Evolutionary conservation across 2,329 filamentous ascomycete species (phyloP).

Genomic region (Aspergillus carbonarius): DNA sequence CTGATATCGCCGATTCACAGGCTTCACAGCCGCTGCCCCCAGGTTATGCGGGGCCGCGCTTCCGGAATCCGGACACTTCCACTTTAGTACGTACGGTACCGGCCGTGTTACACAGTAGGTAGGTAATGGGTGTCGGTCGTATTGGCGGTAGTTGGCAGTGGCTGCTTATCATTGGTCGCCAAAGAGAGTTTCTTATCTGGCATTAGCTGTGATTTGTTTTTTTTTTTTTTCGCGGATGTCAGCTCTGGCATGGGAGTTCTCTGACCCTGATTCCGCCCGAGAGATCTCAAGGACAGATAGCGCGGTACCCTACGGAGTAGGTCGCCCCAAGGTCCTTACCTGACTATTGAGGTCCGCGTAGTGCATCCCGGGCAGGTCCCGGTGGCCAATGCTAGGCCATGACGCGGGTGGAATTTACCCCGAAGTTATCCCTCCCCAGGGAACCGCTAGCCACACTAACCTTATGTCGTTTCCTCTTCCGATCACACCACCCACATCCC

Average conservation of each 20-base stretch:
- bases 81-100: slow-evolving; percentile 5
- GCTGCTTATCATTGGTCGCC: not conserved
- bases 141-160: not conserved
- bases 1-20: slow-evolving; percentile 22
- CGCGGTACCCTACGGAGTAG: not conserved
- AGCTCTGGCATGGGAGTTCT: too few species aligned
- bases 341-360: not conserved
- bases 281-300: not conserved
- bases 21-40: slow-evolving; percentile 17
- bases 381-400: not conserved
- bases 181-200: not conserved
- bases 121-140: not conserved
- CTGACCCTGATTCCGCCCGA: too few species aligned
- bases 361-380: too few species aligned
- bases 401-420: not conserved
- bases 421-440: not conserved
- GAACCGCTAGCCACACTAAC: slow-evolving; percentile 1
- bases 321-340: not conserved
- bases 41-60: slow-evolving; percentile 25
- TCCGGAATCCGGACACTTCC: slow-evolving; percentile 18
- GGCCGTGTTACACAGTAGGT: not conserved
- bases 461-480: not conserved
- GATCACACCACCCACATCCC: not conserved
- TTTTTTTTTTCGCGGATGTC: too few species aligned
- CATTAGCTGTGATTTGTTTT: not conserved